Evolutionary conservation across 805 yeast species (phyloP), one percentile per base, ranked within the genome.

Genomic region (Metschnikowia reukaufii): DNA sequence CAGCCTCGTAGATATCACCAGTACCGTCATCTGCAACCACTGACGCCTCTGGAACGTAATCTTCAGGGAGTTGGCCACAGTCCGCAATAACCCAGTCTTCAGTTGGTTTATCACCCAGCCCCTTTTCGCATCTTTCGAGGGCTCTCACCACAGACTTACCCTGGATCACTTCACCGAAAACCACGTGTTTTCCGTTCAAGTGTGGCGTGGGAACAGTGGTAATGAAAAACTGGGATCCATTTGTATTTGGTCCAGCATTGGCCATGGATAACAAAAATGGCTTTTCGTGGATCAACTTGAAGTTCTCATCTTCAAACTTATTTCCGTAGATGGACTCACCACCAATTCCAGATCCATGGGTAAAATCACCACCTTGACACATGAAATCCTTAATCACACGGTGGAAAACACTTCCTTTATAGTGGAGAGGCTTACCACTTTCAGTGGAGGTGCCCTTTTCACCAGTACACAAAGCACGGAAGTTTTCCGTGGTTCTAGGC

Each of bases 221-320:
- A 76, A 89, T 86, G 81, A 92, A 91, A 75, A 91, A 91, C 76
- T 91, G 98, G 46, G 97, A 90, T 48, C 97, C 97, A 76, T 92
- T 92, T 76, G 97, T 88, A 84, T 89, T 88, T 72, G 96, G 96
- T 61, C 97, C 97, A 55, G 97, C 95, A 69, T 92, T 92, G 69
- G 97, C 97, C 97, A 92, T 92, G 54, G 96, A 88, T 70, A 72
- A 86, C 74, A 80, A 90, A 64, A 95, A 95, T 79, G 78, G 95
- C 83, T 71, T 82, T 77, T 75, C 76, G 74, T 92, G 97, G 65
- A 70, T 83, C 74, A 76, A 74, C 65, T 62, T 55, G 66, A 94
- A 92, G 67, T 85, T 86, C 67, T 92, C 99, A 64, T 92, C 99
- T 61, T 88, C 96, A 72, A 86, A 86, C 67, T 78, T 83, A 51